phyloP scores from a whole-genome alignment of 257 asterid species.

The Solanum virginianum region DNA sequence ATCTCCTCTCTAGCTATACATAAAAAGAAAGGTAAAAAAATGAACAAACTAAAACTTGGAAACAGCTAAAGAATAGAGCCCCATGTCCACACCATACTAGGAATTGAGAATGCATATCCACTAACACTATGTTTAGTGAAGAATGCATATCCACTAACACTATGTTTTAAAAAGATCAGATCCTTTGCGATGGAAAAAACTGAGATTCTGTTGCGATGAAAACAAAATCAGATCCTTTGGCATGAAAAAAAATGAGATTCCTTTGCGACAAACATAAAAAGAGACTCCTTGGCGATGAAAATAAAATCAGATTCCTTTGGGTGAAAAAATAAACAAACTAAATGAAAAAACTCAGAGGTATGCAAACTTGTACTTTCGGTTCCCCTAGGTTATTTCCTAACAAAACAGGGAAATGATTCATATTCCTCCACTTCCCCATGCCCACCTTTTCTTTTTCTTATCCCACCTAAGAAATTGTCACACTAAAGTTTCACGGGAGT shows the following conservation, averaged over 20 bases:
- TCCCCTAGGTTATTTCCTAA: not conserved
- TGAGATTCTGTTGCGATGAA: not conserved
- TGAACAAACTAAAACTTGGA: not conserved
- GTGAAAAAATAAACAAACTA: not conserved
- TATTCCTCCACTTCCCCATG: not conserved
- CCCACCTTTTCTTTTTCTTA: not conserved
- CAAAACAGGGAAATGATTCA: not conserved
- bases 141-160: not conserved
- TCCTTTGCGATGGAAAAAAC: too few species aligned
- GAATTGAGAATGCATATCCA: not conserved
- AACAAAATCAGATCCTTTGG: not conserved
- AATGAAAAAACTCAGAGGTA: not conserved
- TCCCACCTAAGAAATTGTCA: not conserved
- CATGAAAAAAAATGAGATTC: not conserved
- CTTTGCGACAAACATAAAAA: not conserved
- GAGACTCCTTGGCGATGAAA: not conserved
- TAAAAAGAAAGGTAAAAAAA: not conserved
- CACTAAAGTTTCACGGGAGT: not conserved
- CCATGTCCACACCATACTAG: not conserved
- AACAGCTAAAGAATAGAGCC: not conserved
- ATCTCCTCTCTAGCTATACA: not conserved
- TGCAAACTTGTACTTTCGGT: not conserved
- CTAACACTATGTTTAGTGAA: not conserved
- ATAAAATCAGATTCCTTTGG: not conserved
- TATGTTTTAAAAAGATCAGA: not conserved